phyloP scores from a whole-genome alignment of 1,139 yeast genomes.

The Fermentozyma sake region DNA sequence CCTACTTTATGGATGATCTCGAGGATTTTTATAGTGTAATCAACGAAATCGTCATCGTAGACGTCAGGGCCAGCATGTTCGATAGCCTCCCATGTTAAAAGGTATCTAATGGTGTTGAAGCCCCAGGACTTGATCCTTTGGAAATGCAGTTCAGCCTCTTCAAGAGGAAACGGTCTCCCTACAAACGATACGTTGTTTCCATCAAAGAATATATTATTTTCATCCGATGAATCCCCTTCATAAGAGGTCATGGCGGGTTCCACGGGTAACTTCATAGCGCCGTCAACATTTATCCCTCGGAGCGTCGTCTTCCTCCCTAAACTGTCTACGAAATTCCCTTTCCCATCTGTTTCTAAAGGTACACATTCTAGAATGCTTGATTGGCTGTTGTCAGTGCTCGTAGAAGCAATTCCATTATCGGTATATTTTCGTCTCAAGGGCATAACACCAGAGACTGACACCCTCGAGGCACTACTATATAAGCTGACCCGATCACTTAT shows the following conservation, averaged over 20 bases:
- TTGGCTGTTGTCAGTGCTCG: constrained; percentile 8
- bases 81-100: constrained; percentile 88
- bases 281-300: constrained; percentile 82
- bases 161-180: constrained; percentile 74
- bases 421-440: constrained; percentile 21
- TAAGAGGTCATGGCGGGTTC: constrained; percentile 54
- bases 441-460: constrained; percentile 24
- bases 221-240: constrained; percentile 38
- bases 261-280: constrained; percentile 68
- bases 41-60: constrained; percentile 75
- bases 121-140: constrained; percentile 75
- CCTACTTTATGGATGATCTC: constrained; percentile 55
- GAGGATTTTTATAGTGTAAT: constrained; percentile 63
- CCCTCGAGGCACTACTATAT: constrained; percentile 23
- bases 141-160: constrained; percentile 68
- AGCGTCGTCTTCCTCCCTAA: constrained; percentile 57
- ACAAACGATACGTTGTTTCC: constrained; percentile 76
- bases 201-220: constrained; percentile 50
- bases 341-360: constrained; percentile 28
- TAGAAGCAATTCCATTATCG: constrained; percentile 7
- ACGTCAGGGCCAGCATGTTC: constrained; percentile 86
- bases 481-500: constrained; percentile 29
- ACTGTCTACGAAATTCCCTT: constrained; percentile 59
- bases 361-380: constrained; percentile 24
- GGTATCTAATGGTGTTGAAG: constrained; percentile 69